Evolutionary conservation across 495 filamentous ascomycete species (phyloP).

Genomic region (Rostrohypoxylon terebratum): DNA sequence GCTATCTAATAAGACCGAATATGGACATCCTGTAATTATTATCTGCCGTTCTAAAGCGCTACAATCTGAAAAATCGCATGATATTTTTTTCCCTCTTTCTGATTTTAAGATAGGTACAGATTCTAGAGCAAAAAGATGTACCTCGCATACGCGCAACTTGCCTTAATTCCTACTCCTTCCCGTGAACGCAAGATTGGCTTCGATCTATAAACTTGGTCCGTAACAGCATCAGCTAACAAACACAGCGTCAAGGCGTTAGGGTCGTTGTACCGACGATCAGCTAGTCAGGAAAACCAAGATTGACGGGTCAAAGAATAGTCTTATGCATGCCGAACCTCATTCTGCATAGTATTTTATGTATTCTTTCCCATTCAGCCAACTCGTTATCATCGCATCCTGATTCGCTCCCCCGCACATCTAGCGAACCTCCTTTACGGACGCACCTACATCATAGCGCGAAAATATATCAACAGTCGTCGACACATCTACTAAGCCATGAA

Average conservation of each 20-base stretch:
- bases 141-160: slow-evolving; percentile 30
- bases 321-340: slow-evolving; percentile 32
- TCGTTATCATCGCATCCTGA: slow-evolving; percentile 36
- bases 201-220: background rate
- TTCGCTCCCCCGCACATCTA: slow-evolving; percentile 42
- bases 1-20: slow-evolving; percentile 13
- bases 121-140: background rate
- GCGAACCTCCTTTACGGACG: slow-evolving; percentile 13
- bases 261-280: slow-evolving; percentile 7
- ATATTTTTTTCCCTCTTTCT: background rate
- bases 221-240: background rate
- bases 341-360: slow-evolving; percentile 25
- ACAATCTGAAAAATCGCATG: slow-evolving; percentile 17
- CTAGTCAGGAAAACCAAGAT: slow-evolving; percentile 10
- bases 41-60: slow-evolving; percentile 25
- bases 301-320: slow-evolving; percentile 13
- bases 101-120: background rate
- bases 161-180: background rate
- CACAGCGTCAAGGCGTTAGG: background rate
- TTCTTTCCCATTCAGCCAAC: slow-evolving; percentile 14
- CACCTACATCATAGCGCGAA: slow-evolving; percentile 21
- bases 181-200: slow-evolving; percentile 14
- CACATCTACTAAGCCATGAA: background rate
- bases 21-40: slow-evolving; percentile 22
- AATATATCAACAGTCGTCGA: slow-evolving; percentile 24